These are phyloP conservation scores for Echria macrotheca DNA, from an alignment of 495 filamentous ascomycete species.

Conservation along the genomic window DNA sequence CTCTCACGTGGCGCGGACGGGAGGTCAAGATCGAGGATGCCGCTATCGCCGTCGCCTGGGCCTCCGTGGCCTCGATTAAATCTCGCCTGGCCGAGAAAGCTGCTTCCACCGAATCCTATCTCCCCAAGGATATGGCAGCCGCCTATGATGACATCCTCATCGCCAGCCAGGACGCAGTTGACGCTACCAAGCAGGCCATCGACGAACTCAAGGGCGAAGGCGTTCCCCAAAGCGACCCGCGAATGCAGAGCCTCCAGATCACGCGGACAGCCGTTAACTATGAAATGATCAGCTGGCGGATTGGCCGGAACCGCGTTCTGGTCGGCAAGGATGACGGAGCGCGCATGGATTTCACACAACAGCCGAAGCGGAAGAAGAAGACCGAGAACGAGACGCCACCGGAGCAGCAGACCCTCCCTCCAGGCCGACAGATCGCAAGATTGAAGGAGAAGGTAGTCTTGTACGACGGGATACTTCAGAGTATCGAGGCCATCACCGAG, in stretches of 20 bases:
- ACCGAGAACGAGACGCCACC: constrained; percentile 33
- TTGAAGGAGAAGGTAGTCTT: constrained; percentile 84
- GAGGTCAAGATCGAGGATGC: constrained; percentile 87
- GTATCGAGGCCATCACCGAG: constrained; percentile 82
- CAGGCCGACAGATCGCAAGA: constrained; percentile 62
- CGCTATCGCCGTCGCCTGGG: constrained; percentile 72
- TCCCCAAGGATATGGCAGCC: constrained; percentile 57
- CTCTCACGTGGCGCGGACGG: constrained; percentile 83
- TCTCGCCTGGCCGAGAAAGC: constrained; percentile 54
- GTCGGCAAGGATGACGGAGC: constrained; percentile 74
- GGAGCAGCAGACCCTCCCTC: constrained; percentile 53
- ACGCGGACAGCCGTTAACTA: constrained; percentile 91
- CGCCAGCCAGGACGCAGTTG: constrained; percentile 88
- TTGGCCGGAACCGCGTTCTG: constrained; percentile 86
- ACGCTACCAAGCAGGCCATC: constrained; percentile 86
- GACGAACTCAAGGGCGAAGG: constrained; percentile 82
- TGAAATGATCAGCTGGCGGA: constrained; percentile 85
- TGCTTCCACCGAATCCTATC: constrained; percentile 49
- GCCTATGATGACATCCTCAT: constrained; percentile 90
- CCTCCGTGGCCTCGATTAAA: constrained; percentile 51
- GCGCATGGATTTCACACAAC: constrained; percentile 45
- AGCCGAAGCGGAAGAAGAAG: constrained; percentile 38
- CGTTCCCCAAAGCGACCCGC: constrained; percentile 73
- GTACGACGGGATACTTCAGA: constrained; percentile 88
- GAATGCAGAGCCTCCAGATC: constrained; percentile 90